Percentiles rank a stretch among this genome's conserved stretches.
These are phyloP conservation scores for Claviceps cyperi DNA, from an alignment of 2,329 filamentous ascomycete species.

Conservation along the genomic window DNA sequence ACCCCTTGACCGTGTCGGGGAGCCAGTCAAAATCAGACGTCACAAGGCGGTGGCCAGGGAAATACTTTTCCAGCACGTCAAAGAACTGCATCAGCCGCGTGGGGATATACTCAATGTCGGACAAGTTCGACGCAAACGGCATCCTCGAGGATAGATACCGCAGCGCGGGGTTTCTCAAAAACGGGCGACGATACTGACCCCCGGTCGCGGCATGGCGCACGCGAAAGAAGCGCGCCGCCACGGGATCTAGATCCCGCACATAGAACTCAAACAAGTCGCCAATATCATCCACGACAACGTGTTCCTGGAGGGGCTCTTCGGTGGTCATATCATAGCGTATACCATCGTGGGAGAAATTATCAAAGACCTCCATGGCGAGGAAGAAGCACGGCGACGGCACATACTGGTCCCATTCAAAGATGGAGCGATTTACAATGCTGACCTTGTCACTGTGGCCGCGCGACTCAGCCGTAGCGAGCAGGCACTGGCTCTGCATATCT, in stretches of 20 bases:
- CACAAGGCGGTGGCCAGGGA: conserved; percentile 78
- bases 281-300: conserved; percentile 67
- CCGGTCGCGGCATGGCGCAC: conserved; percentile 66
- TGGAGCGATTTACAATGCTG: conserved; percentile 84
- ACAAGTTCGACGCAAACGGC: conserved; percentile 64
- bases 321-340: conserved; percentile 80
- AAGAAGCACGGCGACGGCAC: conserved; percentile 96
- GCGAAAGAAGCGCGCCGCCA: conserved; percentile 68
- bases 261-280: conserved; percentile 97
- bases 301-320: conserved; percentile 72
- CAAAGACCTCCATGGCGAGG: conserved; percentile 92
- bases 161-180: conserved; percentile 36
- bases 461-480: conserved; percentile 50
- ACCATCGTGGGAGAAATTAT: conserved; percentile 93
- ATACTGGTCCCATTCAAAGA: conserved; percentile 84
- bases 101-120: conserved; percentile 80
- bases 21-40: conserved; percentile 83
- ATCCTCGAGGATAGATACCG: conserved; percentile 48
- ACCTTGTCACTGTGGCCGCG: conserved; percentile 72
- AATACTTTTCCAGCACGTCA: conserved; percentile 73
- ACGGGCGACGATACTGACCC: conserved; percentile 49
- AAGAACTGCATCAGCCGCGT: conserved; percentile 96
- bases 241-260: conserved; percentile 61
- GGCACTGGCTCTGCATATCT: conserved; percentile 56
- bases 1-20: conserved; percentile 65